Base-by-base conservation (phyloP, 192 early-diverging fungal species). In the Funneliformis mosseae region DNA sequence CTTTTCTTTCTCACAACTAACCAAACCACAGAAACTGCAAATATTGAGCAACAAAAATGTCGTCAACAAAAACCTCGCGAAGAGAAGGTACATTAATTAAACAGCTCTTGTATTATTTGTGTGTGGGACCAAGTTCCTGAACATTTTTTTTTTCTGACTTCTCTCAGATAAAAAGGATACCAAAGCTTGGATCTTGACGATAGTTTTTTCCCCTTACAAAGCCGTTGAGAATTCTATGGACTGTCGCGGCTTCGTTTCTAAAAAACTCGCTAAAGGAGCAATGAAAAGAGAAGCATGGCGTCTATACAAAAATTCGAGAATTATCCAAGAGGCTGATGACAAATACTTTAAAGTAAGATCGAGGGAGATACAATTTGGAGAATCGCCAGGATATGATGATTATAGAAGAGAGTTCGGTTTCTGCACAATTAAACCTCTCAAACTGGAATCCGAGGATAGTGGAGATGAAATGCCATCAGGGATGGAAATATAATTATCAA, bases 381-480 rank as follows among this genome's bases (percentile, higher is more conserved):
- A 72, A 72, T 28, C 3, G 6, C 8, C 2, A 4, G 68, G 38
- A n/a, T 21, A n/a, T 21, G 4, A 14, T 43, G 69, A 39, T 71
- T 71, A 71, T 41, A 71, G 69, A 21, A 39, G 69, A 23, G 69
- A 71, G 33, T 71, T 71, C 23, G 69, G 69, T 71, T 71, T 5
- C 41, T 28, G 28, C 25, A 8, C 41, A 71, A 43, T 71, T 71
- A 18, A 28, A 43, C 8, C 39, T 7, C 2, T 14, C 38, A n/a
- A 71, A 71, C 16, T 79, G 81, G 41, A 78, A 79, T 50, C 27
- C 38, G 41, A 55, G 12, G 43, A 55, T 67, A 28, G 46, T 61
- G 38, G 39, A 10, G 42, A 71, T 50, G 67, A 50, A 0, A 39
- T 39, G 6, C 62, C 45, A 39, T n/a, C 45, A 8, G 16, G 33